Conservation (phyloP, 805 yeast species). For the Kluyveromyces nonfermentans region DNA sequence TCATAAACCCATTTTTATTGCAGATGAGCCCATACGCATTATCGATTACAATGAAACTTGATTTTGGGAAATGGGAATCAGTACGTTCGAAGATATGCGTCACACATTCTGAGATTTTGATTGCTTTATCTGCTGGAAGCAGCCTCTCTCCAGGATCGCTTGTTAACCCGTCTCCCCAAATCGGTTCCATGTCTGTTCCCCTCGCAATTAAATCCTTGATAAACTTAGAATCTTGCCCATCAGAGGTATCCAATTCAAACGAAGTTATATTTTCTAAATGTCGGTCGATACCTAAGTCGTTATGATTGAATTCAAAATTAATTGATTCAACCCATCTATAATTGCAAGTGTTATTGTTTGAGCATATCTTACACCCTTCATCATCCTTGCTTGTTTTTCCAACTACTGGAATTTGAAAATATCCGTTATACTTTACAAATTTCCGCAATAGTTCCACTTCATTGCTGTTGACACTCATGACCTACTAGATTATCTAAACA, state of each 20-base stretch:
- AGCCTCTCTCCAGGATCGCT: conserved; percentile 15
- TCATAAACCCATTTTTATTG: conserved; percentile 9
- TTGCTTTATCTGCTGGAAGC: conserved; percentile 13
- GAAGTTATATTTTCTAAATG: background rate
- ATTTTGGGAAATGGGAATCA: conserved; percentile 11
- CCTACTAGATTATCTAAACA: background rate
- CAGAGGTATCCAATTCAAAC: background rate
- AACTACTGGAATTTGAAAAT: background rate
- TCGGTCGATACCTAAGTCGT: background rate
- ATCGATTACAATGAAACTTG: background rate
- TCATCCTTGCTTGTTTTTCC: background rate
- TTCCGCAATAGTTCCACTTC: background rate
- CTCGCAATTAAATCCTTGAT: background rate
- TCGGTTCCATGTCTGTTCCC: conserved; percentile 1
- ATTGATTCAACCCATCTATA: background rate
- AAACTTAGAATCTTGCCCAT: background rate
- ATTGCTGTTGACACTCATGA: background rate
- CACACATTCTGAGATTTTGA: conserved; percentile 6
- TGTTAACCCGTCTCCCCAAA: conserved; percentile 3
- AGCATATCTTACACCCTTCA: background rate
- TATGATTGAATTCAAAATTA: background rate
- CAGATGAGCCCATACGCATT: conserved; percentile 1
- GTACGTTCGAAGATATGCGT: background rate
- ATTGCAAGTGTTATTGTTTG: no score
- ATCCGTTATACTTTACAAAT: background rate